A percentile compares a stretch with the other conserved stretches of the same genome.
Conservation (phyloP, 495 filamentous ascomycete species). For the Bryoglossum gracile region DNA sequence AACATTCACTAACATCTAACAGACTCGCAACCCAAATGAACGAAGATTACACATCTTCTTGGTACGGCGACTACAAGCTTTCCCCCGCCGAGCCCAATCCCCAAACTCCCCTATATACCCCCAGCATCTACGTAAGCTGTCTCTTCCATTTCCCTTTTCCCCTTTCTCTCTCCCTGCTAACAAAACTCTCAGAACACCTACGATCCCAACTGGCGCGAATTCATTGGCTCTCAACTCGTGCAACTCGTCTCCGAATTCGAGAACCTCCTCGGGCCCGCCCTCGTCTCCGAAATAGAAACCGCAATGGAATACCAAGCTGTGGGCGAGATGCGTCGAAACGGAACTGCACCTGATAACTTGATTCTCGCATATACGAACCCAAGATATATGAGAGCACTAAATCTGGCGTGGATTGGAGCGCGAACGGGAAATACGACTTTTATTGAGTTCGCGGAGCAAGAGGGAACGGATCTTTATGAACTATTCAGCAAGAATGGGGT, state of each 20-base stretch:
- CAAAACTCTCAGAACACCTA: slow-evolving; percentile 21
- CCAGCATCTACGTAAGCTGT: slow-evolving; percentile 27
- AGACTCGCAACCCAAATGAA: not conserved
- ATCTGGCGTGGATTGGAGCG: slow-evolving; percentile 25
- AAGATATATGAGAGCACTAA: slow-evolving; percentile 27
- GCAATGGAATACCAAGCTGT: slow-evolving; percentile 25
- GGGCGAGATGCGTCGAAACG: slow-evolving; percentile 28
- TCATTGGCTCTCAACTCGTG: slow-evolving; percentile 28
- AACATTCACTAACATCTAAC: too few relatives aligned
- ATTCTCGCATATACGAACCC: slow-evolving; percentile 27
- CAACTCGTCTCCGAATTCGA: slow-evolving; percentile 30
- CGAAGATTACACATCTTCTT: slow-evolving; percentile 13
- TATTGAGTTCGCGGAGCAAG: slow-evolving; percentile 26
- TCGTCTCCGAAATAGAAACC: slow-evolving; percentile 23
- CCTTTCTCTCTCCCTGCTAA: not conserved
- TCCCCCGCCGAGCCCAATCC: slow-evolving; percentile 27
- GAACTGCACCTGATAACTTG: slow-evolving; percentile 27
- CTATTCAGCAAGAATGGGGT: slow-evolving; percentile 25
- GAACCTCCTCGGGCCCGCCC: slow-evolving; percentile 18
- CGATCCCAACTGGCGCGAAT: slow-evolving; percentile 30
- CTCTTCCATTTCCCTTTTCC: too few relatives aligned
- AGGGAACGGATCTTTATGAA: slow-evolving; percentile 18
- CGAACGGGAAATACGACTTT: slow-evolving; percentile 25
- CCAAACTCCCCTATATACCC: slow-evolving; percentile 25
- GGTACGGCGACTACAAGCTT: slow-evolving; percentile 29